phyloP scores from a whole-genome alignment of 2,329 filamentous ascomycete genomes.

The Colletotrichum euphorbiae region DNA sequence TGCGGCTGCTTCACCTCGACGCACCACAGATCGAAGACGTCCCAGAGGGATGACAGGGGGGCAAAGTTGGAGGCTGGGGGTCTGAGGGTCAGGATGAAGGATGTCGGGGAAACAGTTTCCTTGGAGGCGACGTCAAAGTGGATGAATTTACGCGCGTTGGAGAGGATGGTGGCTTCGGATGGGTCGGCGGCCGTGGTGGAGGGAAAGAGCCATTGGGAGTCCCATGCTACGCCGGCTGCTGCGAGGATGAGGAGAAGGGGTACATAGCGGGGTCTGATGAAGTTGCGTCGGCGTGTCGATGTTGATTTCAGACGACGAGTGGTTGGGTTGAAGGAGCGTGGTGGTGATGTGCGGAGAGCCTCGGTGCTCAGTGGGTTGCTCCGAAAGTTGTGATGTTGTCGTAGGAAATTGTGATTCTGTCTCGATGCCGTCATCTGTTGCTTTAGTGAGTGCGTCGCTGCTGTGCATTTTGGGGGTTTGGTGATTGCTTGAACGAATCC shows the following conservation, averaged over 20 bases:
- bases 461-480: too few relatives aligned
- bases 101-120: slow-evolving; percentile 73
- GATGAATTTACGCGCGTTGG: slow-evolving; percentile 68
- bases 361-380: too few relatives aligned
- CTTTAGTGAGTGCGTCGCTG: too few relatives aligned
- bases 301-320: background rate
- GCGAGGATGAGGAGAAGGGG: slow-evolving; percentile 30
- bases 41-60: slow-evolving; percentile 50
- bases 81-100: slow-evolving; percentile 75
- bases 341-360: too few relatives aligned
- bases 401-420: too few relatives aligned
- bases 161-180: slow-evolving; percentile 53
- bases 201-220: slow-evolving; percentile 39
- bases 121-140: slow-evolving; percentile 73
- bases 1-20: slow-evolving; percentile 96
- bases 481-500: too few relatives aligned
- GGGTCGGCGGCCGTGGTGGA: slow-evolving; percentile 15
- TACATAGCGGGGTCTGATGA: slow-evolving; percentile 29
- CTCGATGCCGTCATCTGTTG: too few relatives aligned
- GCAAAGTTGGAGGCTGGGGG: slow-evolving; percentile 48
- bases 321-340: background rate
- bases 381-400: background rate
- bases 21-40: slow-evolving; percentile 76
- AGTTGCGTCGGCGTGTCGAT: background rate
- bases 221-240: slow-evolving; percentile 27